Conservation (phyloP, 257 asterid species). For the Voacanga thouarsii region DNA sequence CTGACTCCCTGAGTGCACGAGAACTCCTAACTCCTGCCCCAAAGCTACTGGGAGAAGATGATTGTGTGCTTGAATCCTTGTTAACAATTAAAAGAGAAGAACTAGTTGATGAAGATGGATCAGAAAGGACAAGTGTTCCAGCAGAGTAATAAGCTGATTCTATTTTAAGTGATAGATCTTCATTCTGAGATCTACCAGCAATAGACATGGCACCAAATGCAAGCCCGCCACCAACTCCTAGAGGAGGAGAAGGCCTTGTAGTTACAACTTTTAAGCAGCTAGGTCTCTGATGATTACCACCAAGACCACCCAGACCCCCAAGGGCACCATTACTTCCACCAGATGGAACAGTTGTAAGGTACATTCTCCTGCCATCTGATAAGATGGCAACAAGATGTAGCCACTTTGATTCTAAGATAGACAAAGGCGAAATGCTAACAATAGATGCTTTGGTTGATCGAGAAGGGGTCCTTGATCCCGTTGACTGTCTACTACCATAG, state of each 20-base stretch:
- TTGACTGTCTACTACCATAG: constrained; percentile 73
- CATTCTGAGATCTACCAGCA: constrained; percentile 82
- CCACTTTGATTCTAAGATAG: constrained; percentile 87
- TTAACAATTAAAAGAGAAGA: constrained; percentile 85
- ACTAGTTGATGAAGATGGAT: constrained; percentile 77
- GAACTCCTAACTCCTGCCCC: constrained; percentile 69
- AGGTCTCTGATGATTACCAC: constrained; percentile 50
- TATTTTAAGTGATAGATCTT: constrained; percentile 77
- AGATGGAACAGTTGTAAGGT: constrained; percentile 81
- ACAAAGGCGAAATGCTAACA: constrained; percentile 80
- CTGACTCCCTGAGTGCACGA: constrained; percentile 85
- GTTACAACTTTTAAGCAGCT: constrained; percentile 92
- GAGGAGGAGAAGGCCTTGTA: constrained; percentile 94
- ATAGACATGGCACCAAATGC: constrained; percentile 76
- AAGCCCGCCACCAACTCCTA: constrained; percentile 78
- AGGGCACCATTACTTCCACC: constrained; percentile 66
- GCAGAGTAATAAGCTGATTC: constrained; percentile 87
- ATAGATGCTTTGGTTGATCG: constrained; percentile 69
- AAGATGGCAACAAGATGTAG: constrained; percentile 86
- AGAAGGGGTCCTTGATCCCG: constrained; percentile 61
- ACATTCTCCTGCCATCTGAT: constrained; percentile 98
- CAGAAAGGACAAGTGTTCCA: constrained; percentile 83
- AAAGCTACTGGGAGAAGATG: constrained; percentile 59
- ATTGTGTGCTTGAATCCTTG: constrained; percentile 67
- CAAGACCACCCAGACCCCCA: constrained; percentile 65